These are phyloP conservation scores for Akanthomyces muscarius DNA, from an alignment of 2,329 filamentous ascomycete species.

Conservation along the genomic window DNA sequence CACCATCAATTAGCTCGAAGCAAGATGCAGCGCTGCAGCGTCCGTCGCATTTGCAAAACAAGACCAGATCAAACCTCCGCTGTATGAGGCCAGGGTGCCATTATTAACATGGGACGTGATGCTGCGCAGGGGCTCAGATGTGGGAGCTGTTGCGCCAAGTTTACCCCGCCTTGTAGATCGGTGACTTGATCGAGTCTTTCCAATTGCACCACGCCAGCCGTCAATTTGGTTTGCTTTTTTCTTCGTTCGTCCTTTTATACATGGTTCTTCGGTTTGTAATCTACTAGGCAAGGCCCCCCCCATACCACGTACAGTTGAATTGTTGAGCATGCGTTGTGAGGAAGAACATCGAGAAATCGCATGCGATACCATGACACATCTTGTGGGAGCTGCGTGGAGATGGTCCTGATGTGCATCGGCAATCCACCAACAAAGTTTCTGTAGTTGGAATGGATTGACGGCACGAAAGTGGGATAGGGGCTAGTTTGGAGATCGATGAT, in stretches of 20 bases:
- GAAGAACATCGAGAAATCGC: neutral
- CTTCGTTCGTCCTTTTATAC: neutral
- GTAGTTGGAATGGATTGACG: neutral
- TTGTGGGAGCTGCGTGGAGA: neutral
- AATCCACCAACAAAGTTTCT: neutral
- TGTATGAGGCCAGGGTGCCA: neutral
- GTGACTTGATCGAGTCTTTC: neutral
- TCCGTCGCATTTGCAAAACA: neutral
- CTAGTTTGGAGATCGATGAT: neutral
- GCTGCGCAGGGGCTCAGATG: neutral
- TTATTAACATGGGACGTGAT: neutral
- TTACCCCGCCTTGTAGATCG: conserved; percentile 5
- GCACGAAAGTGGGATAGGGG: neutral
- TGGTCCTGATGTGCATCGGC: neutral
- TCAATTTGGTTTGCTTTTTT: neutral
- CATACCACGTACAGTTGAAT: no score
- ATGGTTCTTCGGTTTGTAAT: no score
- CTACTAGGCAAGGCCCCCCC: no score
- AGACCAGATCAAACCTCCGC: neutral
- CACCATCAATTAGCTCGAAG: neutral
- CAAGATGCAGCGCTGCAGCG: neutral
- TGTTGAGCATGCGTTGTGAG: neutral
- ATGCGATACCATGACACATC: neutral
- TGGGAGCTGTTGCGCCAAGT: neutral
- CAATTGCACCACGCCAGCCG: neutral